Percentiles rank a stretch among this genome's conserved stretches.
Evolutionary conservation across 495 filamentous ascomycete species (phyloP).

Genomic region (Penicillium subrubescens): DNA sequence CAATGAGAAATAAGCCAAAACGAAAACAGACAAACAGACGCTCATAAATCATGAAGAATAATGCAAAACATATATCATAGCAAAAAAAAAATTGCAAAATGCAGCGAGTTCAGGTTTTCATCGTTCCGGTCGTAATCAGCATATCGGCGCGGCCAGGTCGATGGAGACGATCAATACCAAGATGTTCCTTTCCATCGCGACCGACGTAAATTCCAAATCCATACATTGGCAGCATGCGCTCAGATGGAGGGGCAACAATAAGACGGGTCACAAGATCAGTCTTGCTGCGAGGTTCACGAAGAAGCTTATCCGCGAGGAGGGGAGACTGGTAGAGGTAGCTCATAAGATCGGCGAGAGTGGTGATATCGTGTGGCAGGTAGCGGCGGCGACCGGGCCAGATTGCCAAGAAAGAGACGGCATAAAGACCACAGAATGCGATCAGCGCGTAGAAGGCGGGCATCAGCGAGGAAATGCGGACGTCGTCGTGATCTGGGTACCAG

Average conservation of each 20-base stretch:
- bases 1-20: background rate
- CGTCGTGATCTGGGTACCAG: conserved; percentile 52
- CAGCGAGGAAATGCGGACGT: conserved; percentile 68
- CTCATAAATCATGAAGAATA: conserved; percentile 17
- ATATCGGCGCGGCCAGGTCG: conserved; percentile 50
- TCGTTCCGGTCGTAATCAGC: conserved; percentile 44
- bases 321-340: conserved; percentile 72
- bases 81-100: background rate
- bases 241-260: conserved; percentile 50
- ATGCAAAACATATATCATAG: conserved; percentile 19
- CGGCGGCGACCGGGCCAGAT: conserved; percentile 59
- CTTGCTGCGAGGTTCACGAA: conserved; percentile 60
- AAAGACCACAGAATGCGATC: conserved; percentile 65
- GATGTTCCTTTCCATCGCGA: conserved; percentile 62
- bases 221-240: conserved; percentile 53
- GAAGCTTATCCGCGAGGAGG: conserved; percentile 66
- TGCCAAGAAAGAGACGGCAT: conserved; percentile 63
- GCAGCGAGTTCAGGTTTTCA: conserved; percentile 25
- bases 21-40: background rate
- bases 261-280: conserved; percentile 64
- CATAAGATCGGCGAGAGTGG: conserved; percentile 73
- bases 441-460: conserved; percentile 68
- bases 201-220: conserved; percentile 65
- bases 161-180: conserved; percentile 64
- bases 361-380: conserved; percentile 69